Percentiles rank a stretch among this genome's conserved stretches.
Evolutionary conservation across 148 eudicot genomes (phyloP).

Genomic region (Chenopodium suecicum): DNA sequence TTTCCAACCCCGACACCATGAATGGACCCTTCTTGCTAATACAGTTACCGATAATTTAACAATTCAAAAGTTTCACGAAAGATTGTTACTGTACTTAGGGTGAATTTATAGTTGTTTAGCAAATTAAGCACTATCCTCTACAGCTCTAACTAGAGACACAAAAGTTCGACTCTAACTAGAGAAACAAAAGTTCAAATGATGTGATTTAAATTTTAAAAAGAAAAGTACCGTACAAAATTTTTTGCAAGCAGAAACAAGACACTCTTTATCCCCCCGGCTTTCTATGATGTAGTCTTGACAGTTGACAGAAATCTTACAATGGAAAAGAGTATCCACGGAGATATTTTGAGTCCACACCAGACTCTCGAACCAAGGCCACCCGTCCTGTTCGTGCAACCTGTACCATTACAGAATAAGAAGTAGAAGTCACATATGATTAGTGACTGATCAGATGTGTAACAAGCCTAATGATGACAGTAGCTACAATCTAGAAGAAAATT

Average conservation of each 20-base stretch:
- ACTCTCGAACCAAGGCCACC: constrained; percentile 74
- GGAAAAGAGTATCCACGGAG: constrained; percentile 88
- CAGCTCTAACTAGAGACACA: neutral
- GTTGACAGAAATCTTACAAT: constrained; percentile 22
- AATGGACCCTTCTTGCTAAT: too few species aligned
- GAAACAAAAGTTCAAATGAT: neutral
- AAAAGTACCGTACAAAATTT: neutral
- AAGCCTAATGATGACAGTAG: neutral
- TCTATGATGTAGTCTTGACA: neutral
- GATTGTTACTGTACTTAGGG: too few species aligned
- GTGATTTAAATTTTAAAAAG: too few species aligned
- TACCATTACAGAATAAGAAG: neutral
- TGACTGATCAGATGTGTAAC: neutral
- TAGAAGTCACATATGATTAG: neutral
- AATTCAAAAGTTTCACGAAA: too few species aligned
- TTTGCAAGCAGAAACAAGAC: neutral
- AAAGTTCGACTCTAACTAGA: neutral
- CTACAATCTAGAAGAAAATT: neutral
- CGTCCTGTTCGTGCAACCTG: constrained; percentile 74
- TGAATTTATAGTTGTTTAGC: neutral
- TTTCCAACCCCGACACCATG: too few species aligned
- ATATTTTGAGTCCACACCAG: constrained; percentile 82
- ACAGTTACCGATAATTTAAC: too few species aligned
- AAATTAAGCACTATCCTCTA: too few species aligned
- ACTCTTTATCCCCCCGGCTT: neutral